Conservation (phyloP, 2,329 filamentous ascomycete genomes). For the Chrysosphaeria jannelii region DNA sequence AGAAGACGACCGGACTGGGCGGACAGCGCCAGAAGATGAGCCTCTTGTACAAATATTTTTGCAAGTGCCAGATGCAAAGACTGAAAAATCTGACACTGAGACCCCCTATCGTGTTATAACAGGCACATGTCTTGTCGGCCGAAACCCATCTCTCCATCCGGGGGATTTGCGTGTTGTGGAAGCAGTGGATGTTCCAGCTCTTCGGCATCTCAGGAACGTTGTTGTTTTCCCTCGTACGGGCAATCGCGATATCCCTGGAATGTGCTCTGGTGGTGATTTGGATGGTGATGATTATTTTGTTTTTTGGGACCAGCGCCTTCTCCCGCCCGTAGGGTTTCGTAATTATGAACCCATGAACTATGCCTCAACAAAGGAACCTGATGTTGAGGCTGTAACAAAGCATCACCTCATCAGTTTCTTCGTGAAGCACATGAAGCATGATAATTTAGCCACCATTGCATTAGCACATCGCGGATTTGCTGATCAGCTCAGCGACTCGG, state of each 20-base stretch:
- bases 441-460: conserved; percentile 53
- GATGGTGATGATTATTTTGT: conserved; percentile 92
- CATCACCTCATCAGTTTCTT: conserved; percentile 62
- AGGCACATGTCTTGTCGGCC: conserved; percentile 55
- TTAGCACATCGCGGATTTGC: conserved; percentile 52
- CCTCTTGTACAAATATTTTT: conserved; percentile 65
- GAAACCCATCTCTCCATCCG: conserved; percentile 81
- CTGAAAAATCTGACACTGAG: no score
- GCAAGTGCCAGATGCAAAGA: conserved; percentile 50
- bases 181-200: conserved; percentile 42
- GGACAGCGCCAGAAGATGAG: conserved; percentile 10
- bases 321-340: conserved; percentile 24
- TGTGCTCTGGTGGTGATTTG: conserved; percentile 87
- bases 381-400: conserved; percentile 32
- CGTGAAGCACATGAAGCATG: conserved; percentile 75
- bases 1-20: conserved; percentile 11
- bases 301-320: conserved; percentile 56
- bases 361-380: conserved; percentile 21
- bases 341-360: conserved; percentile 58
- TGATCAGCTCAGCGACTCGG: conserved; percentile 29
- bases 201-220: conserved; percentile 55
- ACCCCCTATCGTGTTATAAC: conserved; percentile 28
- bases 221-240: conserved; percentile 41
- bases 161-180: conserved; percentile 73
- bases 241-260: conserved; percentile 43